phyloP scores from a whole-genome alignment of 106 monocot species.

The Dioscorea zingiberensis region DNA sequence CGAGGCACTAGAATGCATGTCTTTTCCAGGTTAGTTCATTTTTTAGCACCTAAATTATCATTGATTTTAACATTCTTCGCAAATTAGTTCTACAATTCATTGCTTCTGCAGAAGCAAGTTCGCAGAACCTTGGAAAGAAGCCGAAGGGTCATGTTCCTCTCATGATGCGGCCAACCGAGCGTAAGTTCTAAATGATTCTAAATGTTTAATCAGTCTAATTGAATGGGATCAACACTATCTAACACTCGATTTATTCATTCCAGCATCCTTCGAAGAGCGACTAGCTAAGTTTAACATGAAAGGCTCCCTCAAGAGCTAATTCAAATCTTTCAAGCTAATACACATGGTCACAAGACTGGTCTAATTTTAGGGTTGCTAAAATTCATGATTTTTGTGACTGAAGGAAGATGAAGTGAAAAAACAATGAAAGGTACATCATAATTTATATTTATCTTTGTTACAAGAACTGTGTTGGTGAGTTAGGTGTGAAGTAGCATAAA shows the following conservation, averaged over 20 bases:
- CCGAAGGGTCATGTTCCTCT: slow-evolving; percentile 66
- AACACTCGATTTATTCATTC: neutral
- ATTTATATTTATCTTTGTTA: no score
- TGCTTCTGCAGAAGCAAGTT: slow-evolving; percentile 32
- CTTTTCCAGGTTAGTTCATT: slow-evolving; percentile 20
- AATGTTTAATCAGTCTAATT: neutral
- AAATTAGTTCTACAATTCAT: neutral
- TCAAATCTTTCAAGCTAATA: neutral
- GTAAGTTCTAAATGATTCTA: slow-evolving; percentile 33
- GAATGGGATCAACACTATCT: neutral
- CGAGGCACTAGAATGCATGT: slow-evolving; percentile 57
- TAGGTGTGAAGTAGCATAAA: no score
- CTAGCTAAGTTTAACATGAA: slow-evolving; percentile 36
- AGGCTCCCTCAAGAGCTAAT: slow-evolving; percentile 2
- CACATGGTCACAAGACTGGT: neutral
- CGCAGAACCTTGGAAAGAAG: slow-evolving; percentile 27
- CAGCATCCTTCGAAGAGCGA: slow-evolving; percentile 80
- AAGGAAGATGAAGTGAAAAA: no score
- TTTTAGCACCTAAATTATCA: neutral
- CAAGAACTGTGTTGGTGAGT: no score
- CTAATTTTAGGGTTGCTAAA: neutral
- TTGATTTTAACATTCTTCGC: neutral
- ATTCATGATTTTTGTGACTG: no score
- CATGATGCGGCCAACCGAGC: slow-evolving; percentile 66
- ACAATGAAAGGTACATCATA: no score